phyloP scores from a whole-genome alignment of 441 rosid species.

The Adansonia rubrostipa region DNA sequence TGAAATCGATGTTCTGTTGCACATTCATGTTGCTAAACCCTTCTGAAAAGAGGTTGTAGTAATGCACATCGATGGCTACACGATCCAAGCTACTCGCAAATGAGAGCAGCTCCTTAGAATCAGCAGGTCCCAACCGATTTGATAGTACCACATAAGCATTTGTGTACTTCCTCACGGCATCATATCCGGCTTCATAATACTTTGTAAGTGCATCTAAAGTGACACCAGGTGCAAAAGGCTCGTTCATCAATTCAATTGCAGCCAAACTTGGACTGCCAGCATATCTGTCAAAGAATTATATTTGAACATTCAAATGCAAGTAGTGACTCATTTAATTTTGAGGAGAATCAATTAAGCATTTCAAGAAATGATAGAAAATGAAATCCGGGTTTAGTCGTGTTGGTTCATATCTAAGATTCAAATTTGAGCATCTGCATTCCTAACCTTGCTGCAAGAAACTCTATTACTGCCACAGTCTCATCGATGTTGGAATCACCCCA shows the following conservation, averaged over 20 bases:
- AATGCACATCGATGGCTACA: slow-evolving; percentile 48
- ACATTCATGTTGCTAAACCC: slow-evolving; percentile 25
- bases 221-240: slow-evolving; percentile 37
- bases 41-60: slow-evolving; percentile 39
- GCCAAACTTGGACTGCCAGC: slow-evolving; percentile 29
- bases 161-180: slow-evolving; percentile 45
- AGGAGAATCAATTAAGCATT: too few species aligned
- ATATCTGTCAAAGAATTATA: slow-evolving; percentile 30
- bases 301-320: not conserved
- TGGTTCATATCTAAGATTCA: too few species aligned
- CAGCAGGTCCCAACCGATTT: slow-evolving; percentile 31
- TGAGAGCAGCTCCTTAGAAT: slow-evolving; percentile 35
- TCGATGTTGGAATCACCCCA: slow-evolving; percentile 42
- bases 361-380: too few species aligned
- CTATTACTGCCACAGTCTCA: slow-evolving; percentile 45
- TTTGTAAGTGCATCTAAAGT: slow-evolving; percentile 30
- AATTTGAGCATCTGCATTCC: not conserved
- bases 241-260: slow-evolving; percentile 50
- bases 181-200: slow-evolving; percentile 42
- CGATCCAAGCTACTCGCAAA: slow-evolving; percentile 30
- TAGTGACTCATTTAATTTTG: too few species aligned
- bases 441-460: slow-evolving; percentile 46
- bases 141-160: slow-evolving; percentile 45
- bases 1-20: slow-evolving; percentile 38
- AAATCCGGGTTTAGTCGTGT: too few species aligned